Evolutionary conservation across 2,329 filamentous ascomycete genomes (phyloP).

Genomic region (Zymoseptoria tritici): DNA sequence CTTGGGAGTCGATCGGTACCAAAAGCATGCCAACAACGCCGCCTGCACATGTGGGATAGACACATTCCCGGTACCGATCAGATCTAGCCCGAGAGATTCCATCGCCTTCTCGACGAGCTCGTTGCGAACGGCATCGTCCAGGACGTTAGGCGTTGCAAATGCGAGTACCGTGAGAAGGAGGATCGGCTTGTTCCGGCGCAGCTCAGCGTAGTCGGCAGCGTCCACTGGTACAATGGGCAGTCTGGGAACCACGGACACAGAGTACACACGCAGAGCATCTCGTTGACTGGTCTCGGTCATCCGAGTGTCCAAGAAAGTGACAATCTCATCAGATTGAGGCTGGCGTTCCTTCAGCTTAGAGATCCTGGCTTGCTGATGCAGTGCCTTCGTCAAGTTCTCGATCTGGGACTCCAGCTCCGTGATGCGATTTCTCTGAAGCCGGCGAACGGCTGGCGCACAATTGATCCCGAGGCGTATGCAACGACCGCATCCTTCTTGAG

Average conservation of each 20-base stretch:
- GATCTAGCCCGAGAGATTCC: slow-evolving; percentile 2
- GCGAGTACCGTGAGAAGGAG: slow-evolving; percentile 6
- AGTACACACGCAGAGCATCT: slow-evolving; percentile 4
- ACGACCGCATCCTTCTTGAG: slow-evolving; percentile 3
- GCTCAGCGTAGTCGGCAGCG: background rate
- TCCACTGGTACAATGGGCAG: slow-evolving; percentile 4
- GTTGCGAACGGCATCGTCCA: background rate
- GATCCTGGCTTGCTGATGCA: slow-evolving; percentile 2
- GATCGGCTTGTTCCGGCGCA: slow-evolving; percentile 1
- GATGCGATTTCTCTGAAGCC: slow-evolving; percentile 8
- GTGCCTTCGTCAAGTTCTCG: slow-evolving; percentile 4
- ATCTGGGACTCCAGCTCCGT: slow-evolving; percentile 9
- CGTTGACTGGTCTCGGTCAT: background rate
- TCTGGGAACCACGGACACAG: background rate
- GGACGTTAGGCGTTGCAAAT: slow-evolving; percentile 3
- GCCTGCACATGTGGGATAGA: slow-evolving; percentile 73
- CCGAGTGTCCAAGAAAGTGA: slow-evolving; percentile 4
- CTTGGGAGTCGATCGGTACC: slow-evolving; percentile 72
- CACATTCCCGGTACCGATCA: slow-evolving; percentile 54
- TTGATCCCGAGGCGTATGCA: slow-evolving; percentile 6
- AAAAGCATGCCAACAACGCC: slow-evolving; percentile 62
- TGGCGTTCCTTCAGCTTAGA: background rate
- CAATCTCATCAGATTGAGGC: background rate
- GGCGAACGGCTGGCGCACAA: slow-evolving; percentile 6
- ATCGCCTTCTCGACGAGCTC: slow-evolving; percentile 6